Evolutionary conservation across 176 grass and related monocot genomes (phyloP).

Genomic region (Cenchrus fungigraminus): DNA sequence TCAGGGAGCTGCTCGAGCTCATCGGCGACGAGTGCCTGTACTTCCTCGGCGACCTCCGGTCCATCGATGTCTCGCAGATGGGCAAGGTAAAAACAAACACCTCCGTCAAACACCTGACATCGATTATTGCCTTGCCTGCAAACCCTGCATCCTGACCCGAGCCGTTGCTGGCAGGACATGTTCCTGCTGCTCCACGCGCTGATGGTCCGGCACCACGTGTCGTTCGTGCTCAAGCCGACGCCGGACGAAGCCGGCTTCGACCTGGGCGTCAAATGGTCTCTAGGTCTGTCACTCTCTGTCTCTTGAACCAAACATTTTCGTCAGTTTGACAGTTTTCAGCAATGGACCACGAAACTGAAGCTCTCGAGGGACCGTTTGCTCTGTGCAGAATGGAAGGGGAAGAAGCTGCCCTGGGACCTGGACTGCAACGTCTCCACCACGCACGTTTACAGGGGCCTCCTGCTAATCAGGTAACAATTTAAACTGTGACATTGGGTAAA

Average conservation of each 20-base stretch:
- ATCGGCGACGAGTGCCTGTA: conserved; percentile 60
- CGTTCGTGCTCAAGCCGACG: conserved; percentile 63
- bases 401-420: conserved; percentile 58
- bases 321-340: not conserved
- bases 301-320: not conserved
- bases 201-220: conserved; percentile 60
- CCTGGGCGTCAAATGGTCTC: conserved; percentile 59
- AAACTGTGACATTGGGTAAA: not conserved
- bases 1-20: conserved; percentile 61
- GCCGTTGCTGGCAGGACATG: conserved; percentile 42
- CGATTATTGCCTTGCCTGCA: not conserved
- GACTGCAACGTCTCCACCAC: conserved; percentile 54
- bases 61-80: conserved; percentile 27
- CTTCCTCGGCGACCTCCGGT: conserved; percentile 13
- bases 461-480: conserved; percentile 57
- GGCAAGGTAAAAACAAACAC: conserved; percentile 50
- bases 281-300: conserved; percentile 44
- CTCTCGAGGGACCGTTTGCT: not conserved
- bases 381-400: conserved; percentile 61
- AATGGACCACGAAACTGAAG: not conserved
- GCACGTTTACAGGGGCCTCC: conserved; percentile 61
- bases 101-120: not conserved
- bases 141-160: not conserved
- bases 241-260: conserved; percentile 55
- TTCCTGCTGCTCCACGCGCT: conserved; percentile 46